Base-by-base conservation (phyloP, 1,284 basidiomycete species). In the Irpex sp. region DNA sequence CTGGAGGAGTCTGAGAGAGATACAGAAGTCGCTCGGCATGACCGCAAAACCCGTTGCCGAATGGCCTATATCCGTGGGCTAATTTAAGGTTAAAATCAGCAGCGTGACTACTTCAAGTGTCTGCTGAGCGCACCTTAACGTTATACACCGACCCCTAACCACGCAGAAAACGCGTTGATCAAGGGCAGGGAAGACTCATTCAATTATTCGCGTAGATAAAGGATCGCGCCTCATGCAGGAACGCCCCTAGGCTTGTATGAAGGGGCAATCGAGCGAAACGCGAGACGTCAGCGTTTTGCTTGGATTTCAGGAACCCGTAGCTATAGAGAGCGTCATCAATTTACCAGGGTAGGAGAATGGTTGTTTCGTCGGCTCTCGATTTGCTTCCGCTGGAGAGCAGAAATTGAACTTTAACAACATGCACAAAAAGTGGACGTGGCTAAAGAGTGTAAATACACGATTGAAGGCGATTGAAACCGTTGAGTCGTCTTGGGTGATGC, bases 161-260 rank as follows among this genome's bases (percentile, higher is more conserved):
- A 19, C 51, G 51, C 26, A 19, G 51, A 19, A 52, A 52, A 52
- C 51, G 26, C 19, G 51, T 9, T 52, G 51, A 19, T 47, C 40
- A 13, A 47, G 11, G 51, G 9, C 9, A 31, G 11, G 51, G 9
- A 19, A 31, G 51, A 19, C 19, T 19, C 9, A 31, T 52, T 52
- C 51, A 52, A n/a, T 52, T 52, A 52, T 31, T 52, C 51, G 51
- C 51, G 51, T 52, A 52, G 51, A 52, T 52, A 52, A n/a, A 19
- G 51, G 11, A 9, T 52, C n/a, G n/a, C 13, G 40, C 40, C 40
- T 47, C 40, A 47, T 47, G 40, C 40, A 47, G 40, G 40, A 47
- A 47, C 40, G 40, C 40, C 13, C 40, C 40, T 11, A 13, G 11
- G 40, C 11, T 47, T 47, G 40, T 13, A 47, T 47, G 40, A 47